Evolutionary conservation across 2,329 filamentous ascomycete genomes (phyloP), one percentile per base, ranked within the genome.

Genomic region (Monosporascus cannonballus): DNA sequence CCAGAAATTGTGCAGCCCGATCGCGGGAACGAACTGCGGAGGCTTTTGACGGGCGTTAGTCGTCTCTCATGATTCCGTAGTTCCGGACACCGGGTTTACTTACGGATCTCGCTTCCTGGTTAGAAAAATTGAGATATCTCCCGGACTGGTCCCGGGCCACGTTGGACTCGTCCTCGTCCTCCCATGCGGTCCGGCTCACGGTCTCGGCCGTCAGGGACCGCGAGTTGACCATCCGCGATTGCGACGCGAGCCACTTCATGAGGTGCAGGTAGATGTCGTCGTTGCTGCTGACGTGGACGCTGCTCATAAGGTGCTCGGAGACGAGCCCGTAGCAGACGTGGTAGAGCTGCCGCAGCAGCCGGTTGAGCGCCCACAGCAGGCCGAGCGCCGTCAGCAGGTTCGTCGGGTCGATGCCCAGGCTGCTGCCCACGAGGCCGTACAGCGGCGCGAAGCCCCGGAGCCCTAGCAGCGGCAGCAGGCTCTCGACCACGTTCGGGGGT

Each of bases 221-320:
- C 38, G 79, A 80, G 47, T 75, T 75, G 34, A 71, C 71, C 54
- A 81, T 75, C 22, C 69, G 71, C 9, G 77, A 76, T 61, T 84
- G 77, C 41, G 73, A 64, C 0, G 78, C 76, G 7, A 85, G 72
- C 71, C 78, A 86, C 50, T 77, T 74, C 71, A 85, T 82, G 48
- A 86, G 60, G 50, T 85, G 78, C 3, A 64, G 49, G 60, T 83
- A 84, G 27, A 85, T 82, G 51, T 80, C 76, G 59, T 86, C 83
- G 44, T 73, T 73, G 54, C 76, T 77, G 53, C 69, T 73, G 47
- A 86, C 71, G 49, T 76, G 75, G 51, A 86, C 72, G 55, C 71
- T 74, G 49, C 76, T 74, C 66, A 76, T 79, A 51, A 81, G 71
- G 56, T 81, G 71, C 6, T 66, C 64, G n/a, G 67, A 66, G 27